Evolutionary conservation across 164 flowering plant species (phyloP).

Genomic region (grape (Vitis vinifera)): ASM3070453v1 NC_081815.1:3927501-3928000

Average conservation of each 20-base stretch:
- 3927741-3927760: too few species aligned
- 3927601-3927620: conserved; percentile 57
- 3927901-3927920: conserved; percentile 68
- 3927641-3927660: conserved; percentile 54
- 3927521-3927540: too few species aligned
- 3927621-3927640: conserved; percentile 56
- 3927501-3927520: too few species aligned
- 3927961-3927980: conserved; percentile 40
- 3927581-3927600: conserved; percentile 33
- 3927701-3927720: conserved; percentile 65
- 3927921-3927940: conserved; percentile 60
- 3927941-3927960: conserved; percentile 59
- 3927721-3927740: too few species aligned
- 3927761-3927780: too few species aligned
- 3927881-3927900: conserved; percentile 57
- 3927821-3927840: conserved; percentile 53
- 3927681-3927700: conserved; percentile 53
- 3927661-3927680: conserved; percentile 38
- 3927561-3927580: neutral
- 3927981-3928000: too few species aligned
- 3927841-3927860: conserved; percentile 59
- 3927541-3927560: too few species aligned
- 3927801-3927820: too few species aligned
- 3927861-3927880: conserved; percentile 46
- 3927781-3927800: too few species aligned